A percentile compares a stretch with the other conserved stretches of the same genome.
These are phyloP conservation scores for Hyphopichia burtonii DNA, from an alignment of 1,139 yeast genomes.

Conservation along the genomic window DNA sequence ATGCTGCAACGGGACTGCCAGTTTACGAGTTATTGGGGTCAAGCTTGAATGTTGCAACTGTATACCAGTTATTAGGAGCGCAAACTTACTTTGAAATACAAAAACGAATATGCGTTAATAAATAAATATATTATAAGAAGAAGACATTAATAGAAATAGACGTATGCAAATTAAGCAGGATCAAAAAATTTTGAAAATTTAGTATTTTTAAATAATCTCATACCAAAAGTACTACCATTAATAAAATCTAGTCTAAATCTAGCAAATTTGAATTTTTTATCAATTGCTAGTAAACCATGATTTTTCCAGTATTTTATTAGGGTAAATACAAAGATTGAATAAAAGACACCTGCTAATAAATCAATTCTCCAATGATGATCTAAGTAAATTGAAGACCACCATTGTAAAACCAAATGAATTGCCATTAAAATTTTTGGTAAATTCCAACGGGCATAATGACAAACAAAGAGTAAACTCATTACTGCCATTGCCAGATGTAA, in stretches of 20 bases:
- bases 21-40: no score
- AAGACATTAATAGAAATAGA: neutral
- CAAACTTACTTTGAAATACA: no score
- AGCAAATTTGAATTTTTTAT: conserved; percentile 10
- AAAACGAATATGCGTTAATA: no score
- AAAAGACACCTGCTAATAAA: conserved; percentile 13
- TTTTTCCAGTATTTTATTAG: conserved; percentile 9
- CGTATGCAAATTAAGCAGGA: conserved; percentile 7
- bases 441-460: conserved; percentile 12
- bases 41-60: no score
- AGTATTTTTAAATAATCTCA: conserved; percentile 14
- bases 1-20: no score
- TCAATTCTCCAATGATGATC: conserved; percentile 18
- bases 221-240: conserved; percentile 13
- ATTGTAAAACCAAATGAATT: conserved; percentile 12
- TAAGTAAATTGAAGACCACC: conserved; percentile 18
- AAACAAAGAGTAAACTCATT: conserved; percentile 13
- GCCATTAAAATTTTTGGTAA: conserved; percentile 10
- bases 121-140: neutral
- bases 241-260: conserved; percentile 10
- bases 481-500: conserved; percentile 15
- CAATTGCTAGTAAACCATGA: conserved; percentile 10
- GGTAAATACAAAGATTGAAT: conserved; percentile 12
- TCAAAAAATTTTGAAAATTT: conserved; percentile 12
- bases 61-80: no score